phyloP scores from a whole-genome alignment of 352 stramenopile species.

The Phytopythium aichiense region DNA sequence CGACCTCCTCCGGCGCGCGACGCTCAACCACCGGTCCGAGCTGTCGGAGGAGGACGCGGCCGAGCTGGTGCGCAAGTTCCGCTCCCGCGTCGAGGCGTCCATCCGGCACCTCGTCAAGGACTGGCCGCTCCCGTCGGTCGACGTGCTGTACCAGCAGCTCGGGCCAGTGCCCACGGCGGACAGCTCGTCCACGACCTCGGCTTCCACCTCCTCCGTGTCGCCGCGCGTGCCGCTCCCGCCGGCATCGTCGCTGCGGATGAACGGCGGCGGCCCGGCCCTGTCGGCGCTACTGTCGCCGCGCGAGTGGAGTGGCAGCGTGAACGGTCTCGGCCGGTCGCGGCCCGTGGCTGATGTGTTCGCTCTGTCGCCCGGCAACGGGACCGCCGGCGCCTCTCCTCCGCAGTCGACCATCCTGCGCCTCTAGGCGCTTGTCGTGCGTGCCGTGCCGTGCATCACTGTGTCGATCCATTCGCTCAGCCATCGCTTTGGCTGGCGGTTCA shows the following conservation, averaged over 20 bases:
- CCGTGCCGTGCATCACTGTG: neutral
- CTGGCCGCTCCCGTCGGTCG: slow-evolving; percentile 40
- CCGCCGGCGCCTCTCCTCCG: neutral
- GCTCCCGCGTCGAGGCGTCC: slow-evolving; percentile 55
- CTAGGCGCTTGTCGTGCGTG: neutral
- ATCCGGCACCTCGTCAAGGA: slow-evolving; percentile 59
- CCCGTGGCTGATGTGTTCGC: neutral
- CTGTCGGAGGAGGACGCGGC: slow-evolving; percentile 33
- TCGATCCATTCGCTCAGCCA: neutral
- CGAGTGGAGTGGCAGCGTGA: neutral
- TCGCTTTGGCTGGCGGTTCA: neutral
- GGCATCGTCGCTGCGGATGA: neutral
- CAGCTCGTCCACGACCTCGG: neutral
- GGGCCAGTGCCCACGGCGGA: neutral
- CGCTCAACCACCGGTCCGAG: slow-evolving; percentile 47
- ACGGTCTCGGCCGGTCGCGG: neutral
- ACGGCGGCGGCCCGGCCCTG: neutral
- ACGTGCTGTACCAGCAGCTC: slow-evolving; percentile 28
- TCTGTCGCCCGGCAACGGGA: neutral
- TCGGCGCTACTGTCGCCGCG: neutral
- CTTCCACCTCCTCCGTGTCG: neutral
- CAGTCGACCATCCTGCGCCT: slow-evolving; percentile 5
- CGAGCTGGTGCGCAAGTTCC: slow-evolving; percentile 45
- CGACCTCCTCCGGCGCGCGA: slow-evolving; percentile 53
- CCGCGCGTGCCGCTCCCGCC: neutral